Evolutionary conservation across 192 early-diverging fungal genomes (phyloP).

Genomic region (Entomortierella parvispora): DNA sequence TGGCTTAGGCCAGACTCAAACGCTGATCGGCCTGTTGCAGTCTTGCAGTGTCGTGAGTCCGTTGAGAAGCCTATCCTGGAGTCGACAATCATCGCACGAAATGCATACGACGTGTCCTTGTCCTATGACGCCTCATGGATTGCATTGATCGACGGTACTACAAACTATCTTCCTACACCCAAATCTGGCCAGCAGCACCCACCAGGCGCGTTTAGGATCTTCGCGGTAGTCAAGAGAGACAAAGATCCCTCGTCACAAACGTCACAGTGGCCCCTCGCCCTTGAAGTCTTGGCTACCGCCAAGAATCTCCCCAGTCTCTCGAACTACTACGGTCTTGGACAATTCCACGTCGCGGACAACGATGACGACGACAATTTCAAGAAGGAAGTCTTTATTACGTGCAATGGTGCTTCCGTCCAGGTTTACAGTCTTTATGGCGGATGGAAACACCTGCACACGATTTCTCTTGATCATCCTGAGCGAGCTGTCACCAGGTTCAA

Average conservation of each 20-base stretch:
- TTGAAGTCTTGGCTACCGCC: neutral
- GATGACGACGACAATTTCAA: neutral
- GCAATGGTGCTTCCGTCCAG: neutral
- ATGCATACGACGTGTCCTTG: constrained; percentile 1
- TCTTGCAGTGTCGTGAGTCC: neutral
- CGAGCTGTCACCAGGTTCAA: neutral
- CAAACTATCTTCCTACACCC: neutral
- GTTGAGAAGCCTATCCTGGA: neutral
- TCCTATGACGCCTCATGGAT: constrained; percentile 1
- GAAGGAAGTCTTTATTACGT: constrained; percentile 12
- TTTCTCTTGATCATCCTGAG: neutral
- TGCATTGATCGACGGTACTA: neutral
- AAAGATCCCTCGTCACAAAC: neutral
- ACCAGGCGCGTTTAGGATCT: constrained; percentile 4
- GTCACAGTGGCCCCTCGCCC: neutral
- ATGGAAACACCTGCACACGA: constrained; percentile 3
- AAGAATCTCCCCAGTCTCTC: neutral
- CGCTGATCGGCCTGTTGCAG: neutral
- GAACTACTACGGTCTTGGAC: neutral
- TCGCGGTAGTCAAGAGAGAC: neutral
- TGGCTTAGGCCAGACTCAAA: neutral
- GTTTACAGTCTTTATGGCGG: constrained; percentile 1
- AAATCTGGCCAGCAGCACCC: neutral
- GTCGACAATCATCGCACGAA: neutral
- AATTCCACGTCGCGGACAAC: constrained; percentile 3